A percentile compares a stretch with the other conserved stretches of the same genome.
phyloP scores from a whole-genome alignment of 257 asterid genomes.

The Forsythia viridissima region DNA sequence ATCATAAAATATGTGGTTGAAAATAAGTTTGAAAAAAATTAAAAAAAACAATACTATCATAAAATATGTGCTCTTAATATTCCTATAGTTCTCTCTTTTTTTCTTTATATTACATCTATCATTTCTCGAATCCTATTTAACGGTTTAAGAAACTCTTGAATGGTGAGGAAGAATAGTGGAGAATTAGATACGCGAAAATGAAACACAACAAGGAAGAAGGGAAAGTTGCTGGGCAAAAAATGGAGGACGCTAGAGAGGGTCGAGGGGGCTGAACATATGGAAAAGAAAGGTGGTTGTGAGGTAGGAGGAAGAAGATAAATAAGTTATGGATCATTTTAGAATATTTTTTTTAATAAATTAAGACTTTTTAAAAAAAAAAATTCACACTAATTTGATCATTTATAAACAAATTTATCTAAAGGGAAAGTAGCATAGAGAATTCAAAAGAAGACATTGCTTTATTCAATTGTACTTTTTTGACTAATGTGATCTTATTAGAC shows the following conservation, averaged over 20 bases:
- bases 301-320: too few relatives aligned
- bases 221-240: neutral
- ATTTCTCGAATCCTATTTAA: neutral
- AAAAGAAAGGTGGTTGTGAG: too few relatives aligned
- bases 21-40: too few relatives aligned
- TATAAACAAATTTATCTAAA: neutral
- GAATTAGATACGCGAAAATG: neutral
- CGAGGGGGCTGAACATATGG: too few relatives aligned
- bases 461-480: neutral
- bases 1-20: too few relatives aligned
- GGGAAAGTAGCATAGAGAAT: neutral
- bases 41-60: too few relatives aligned
- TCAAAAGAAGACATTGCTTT: neutral
- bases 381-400: neutral
- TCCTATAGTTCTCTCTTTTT: too few relatives aligned
- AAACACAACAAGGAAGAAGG: neutral
- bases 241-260: too few relatives aligned
- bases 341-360: too few relatives aligned
- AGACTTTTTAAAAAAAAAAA: too few relatives aligned
- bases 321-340: neutral
- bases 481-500: neutral
- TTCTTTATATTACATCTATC: too few relatives aligned
- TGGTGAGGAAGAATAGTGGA: rapidly evolving
- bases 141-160: neutral
- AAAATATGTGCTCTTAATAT: too few relatives aligned